Conservation (phyloP, 2,329 filamentous ascomycete genomes). For the Cephalotrichum gorgonifer region DNA sequence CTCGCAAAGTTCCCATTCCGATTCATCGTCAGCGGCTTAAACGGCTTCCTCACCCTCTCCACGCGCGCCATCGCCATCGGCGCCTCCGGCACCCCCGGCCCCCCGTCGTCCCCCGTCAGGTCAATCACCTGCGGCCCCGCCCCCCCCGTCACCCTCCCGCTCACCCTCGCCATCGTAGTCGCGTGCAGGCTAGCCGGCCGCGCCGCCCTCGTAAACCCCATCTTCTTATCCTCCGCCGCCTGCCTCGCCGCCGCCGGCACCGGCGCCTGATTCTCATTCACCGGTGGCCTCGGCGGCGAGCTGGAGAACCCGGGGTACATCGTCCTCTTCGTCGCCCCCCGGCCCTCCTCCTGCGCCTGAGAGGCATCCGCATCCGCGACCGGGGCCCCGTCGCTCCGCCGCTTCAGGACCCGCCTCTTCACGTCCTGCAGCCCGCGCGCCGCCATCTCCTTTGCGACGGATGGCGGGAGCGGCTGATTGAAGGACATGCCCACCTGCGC, state of each 20-base stretch:
- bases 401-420: constrained; percentile 14
- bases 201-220: constrained; percentile 20
- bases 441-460: neutral
- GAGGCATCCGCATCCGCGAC: constrained; percentile 22
- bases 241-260: constrained; percentile 7
- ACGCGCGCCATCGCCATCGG: constrained; percentile 40
- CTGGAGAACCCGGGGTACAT: constrained; percentile 50
- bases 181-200: constrained; percentile 37
- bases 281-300: constrained; percentile 31
- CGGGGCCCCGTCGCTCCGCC: neutral
- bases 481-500: neutral
- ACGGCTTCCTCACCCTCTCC: constrained; percentile 41
- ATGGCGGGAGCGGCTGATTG: neutral
- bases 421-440: constrained; percentile 1
- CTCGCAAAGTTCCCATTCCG: constrained; percentile 14
- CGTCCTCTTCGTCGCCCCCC: constrained; percentile 12
- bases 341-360: constrained; percentile 13
- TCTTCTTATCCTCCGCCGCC: constrained; percentile 15
- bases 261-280: constrained; percentile 7
- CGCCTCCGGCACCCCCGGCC: constrained; percentile 17
- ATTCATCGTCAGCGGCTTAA: constrained; percentile 45
- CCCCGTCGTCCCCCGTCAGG: constrained; percentile 13
- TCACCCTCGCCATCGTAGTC: constrained; percentile 33
- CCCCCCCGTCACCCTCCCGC: constrained; percentile 30
- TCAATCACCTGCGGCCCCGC: constrained; percentile 15